Evolutionary conservation across 2,329 filamentous ascomycete species (phyloP), one percentile per base, ranked within the genome.

Genomic region (Drechslera avenae): DNA sequence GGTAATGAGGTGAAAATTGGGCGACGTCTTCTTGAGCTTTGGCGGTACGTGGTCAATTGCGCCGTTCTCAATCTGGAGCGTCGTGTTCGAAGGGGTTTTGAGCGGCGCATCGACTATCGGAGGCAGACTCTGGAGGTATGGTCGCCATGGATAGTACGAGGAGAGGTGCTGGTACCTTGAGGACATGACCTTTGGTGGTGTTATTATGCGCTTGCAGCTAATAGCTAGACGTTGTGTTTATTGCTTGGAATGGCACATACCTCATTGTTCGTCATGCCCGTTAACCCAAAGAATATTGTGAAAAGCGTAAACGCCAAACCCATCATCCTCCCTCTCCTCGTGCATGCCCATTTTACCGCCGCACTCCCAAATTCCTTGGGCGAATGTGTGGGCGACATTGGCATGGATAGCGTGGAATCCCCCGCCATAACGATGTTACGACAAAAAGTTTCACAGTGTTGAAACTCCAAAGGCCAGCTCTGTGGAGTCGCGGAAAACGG

Each of bases 1-100:
- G 39, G 86, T 74, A 21, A 86, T 66, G 31, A 86, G 76, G 64
- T 86, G 83, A 54, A 86, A 82, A 39, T 70, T 71, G 0, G 69
- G 68, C 31, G 67, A 71, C 14, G 56, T 55, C 50, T 73, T 73
- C 36, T 64, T 65, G 18, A 73, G 61, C 8, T 59, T 59, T 8
- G 57, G 40, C 5, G 71, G 69, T 2, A 71, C 54, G 32, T 60
- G 52, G 14, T 56, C 56, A 34, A 69, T 59, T 5, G 66, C 56
- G 35, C 66, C 69, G 34, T 66, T 69, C 54, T 73, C 71, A 30
- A 73, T 60, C 32, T 69, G 63, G 12, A 72, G 52, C 5, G 70
- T 72, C 3, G 61, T 66, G 26, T 72, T 68, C 17, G 71, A 73
- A 18, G 69, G 69, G 26, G 46, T 59, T 33, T 63, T 63, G 50